Evolutionary conservation across 345 rosid genomes (phyloP), one percentile per base, ranked within the genome.

Genomic region (Lagerstroemia speciosa): DNA sequence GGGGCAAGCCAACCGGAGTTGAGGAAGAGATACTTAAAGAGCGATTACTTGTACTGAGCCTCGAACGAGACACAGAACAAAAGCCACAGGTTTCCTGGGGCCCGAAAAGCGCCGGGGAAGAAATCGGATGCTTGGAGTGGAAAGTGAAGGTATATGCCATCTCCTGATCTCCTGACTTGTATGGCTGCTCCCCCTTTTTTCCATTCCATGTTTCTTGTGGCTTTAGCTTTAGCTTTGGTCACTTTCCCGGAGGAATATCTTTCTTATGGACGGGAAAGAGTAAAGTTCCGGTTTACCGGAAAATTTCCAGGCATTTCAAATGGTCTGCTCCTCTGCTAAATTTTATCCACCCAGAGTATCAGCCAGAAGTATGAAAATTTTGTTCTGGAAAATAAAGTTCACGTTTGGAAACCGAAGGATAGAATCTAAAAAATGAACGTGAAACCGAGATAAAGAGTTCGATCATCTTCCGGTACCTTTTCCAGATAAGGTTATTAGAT

Each of bases 11-110:
- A 75, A 73, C 73, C 16, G 72, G 16, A 30, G 8, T 64, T 33
- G 67, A 50, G 67, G 64, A 62, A 70, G 65, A 67, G 77, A 70
- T 80, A 72, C 71, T 64, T 43, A 34, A 52, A 46, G 71, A 8
- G 62, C 45, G 70, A 69, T 45, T 52, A 61, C 10, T 26, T 30
- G 63, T 45, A 45, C 53, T 38, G 38, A 69, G 71, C 20, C 40
- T 62, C 70, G 61, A 24, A 26, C 52, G 31, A 40, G 46, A 48
- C 46, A 14, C 17, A 31, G 30, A 32, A 46, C 72, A 41, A 69
- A 69, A 60, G 72, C 67, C 67, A 61, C 72, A 33, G 60, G 60
- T 62, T 20, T 36, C 38, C 65, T 29, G 31, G 17, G 48, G 8
- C 75, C 29, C 16, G 66, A 41, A 67, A 40, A 26, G 34, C 63